These are phyloP conservation scores for Bocquillonia castaneifolia DNA, from an alignment of 441 rosid species.

Conservation along the genomic window DNA sequence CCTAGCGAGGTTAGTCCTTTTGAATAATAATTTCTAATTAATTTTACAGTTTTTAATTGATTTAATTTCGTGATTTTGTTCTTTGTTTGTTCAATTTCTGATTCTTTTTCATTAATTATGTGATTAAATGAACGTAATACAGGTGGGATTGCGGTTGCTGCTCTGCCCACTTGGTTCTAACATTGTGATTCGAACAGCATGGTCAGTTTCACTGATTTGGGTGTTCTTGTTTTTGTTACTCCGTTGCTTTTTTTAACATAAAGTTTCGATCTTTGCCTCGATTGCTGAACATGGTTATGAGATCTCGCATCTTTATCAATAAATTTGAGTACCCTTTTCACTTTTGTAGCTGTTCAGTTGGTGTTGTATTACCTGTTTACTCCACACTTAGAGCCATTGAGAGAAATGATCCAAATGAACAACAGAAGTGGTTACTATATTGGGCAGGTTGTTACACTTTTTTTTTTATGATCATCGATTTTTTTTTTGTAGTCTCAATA, in stretches of 20 bases:
- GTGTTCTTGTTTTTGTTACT: not conserved
- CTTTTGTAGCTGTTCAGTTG: constrained; percentile 54
- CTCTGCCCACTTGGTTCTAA: constrained; percentile 51
- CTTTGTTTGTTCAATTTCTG: not conserved
- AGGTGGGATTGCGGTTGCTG: constrained; percentile 58
- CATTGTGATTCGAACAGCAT: constrained; percentile 54
- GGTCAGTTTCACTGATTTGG: constrained; percentile 32
- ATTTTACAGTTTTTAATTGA: too few relatives aligned
- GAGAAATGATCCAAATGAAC: constrained; percentile 36
- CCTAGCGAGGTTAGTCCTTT: constrained; percentile 37
- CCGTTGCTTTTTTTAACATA: not conserved
- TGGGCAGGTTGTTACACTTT: constrained; percentile 53
- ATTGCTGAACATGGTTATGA: too few relatives aligned
- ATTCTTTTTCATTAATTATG: too few relatives aligned
- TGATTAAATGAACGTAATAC: not conserved
- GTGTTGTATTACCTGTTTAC: constrained; percentile 55
- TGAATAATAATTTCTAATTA: too few relatives aligned
- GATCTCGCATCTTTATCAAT: too few relatives aligned
- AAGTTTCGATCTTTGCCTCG: too few relatives aligned
- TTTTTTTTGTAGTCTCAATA: not conserved
- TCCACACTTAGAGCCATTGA: constrained; percentile 62
- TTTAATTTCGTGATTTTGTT: not conserved
- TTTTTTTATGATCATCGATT: not conserved
- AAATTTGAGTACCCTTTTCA: too few relatives aligned
- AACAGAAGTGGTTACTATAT: constrained; percentile 58